A percentile compares a stretch with the other conserved stretches of the same genome.
These are phyloP conservation scores for Lipomyces kockii DNA, from an alignment of 805 yeast genomes.

Conservation along the genomic window DNA sequence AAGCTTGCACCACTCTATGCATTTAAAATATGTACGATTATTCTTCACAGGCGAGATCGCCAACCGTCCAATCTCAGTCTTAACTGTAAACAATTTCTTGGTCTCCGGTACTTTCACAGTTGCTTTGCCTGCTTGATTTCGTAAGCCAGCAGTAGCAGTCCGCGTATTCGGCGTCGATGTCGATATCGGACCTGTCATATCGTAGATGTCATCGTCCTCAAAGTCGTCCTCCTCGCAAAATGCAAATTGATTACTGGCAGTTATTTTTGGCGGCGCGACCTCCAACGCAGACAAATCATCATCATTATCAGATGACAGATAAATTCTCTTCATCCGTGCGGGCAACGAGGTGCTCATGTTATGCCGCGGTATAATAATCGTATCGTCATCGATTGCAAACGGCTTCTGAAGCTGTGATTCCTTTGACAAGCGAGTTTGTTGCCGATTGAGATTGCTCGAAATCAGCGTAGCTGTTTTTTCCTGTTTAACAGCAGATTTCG, in stretches of 20 bases:
- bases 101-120: not conserved
- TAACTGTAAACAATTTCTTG: not conserved
- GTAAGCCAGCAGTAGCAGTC: not conserved
- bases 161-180: slow-evolving; percentile 5
- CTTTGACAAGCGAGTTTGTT: not conserved
- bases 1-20: not conserved
- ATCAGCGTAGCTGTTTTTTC: not conserved
- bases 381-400: not conserved
- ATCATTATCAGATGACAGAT: not conserved
- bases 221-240: not conserved
- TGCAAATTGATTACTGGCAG: not conserved
- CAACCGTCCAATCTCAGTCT: not conserved
- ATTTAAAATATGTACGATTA: slow-evolving; percentile 6
- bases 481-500: not conserved
- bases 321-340: not conserved
- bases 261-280: too few relatives aligned
- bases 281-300: not conserved
- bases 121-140: not conserved
- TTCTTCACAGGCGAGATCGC: slow-evolving; percentile 2
- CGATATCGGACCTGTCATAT: not conserved
- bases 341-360: not conserved
- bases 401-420: not conserved
- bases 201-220: not conserved
- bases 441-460: not conserved
- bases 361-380: not conserved